Conservation (phyloP, 768 basidiomycete species). For the Trametopsis cervina region DNA sequence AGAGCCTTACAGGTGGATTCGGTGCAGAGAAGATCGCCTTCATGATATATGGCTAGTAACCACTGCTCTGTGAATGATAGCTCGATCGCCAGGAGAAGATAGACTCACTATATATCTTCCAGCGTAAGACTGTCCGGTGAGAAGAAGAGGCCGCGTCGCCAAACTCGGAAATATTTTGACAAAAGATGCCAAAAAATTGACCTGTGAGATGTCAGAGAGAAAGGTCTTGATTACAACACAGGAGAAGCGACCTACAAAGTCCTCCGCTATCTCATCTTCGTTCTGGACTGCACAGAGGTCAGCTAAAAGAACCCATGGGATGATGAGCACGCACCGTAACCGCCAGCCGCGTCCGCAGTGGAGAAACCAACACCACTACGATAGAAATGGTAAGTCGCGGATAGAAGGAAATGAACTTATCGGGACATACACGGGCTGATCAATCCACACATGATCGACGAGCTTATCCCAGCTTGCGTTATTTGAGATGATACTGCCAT, state of each 20-base stretch:
- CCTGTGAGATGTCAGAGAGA: constrained; percentile 28
- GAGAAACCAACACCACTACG: constrained; percentile 46
- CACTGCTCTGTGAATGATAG: not conserved
- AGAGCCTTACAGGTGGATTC: constrained; percentile 54
- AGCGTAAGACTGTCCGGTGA: constrained; percentile 71
- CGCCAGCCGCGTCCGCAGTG: constrained; percentile 45
- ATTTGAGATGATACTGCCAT: constrained; percentile 45
- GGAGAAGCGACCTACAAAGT: constrained; percentile 32
- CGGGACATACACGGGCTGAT: constrained; percentile 48
- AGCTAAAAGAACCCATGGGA: not conserved
- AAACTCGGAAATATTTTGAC: constrained; percentile 68
- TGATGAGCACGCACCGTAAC: constrained; percentile 39
- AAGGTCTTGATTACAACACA: not conserved
- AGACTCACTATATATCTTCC: constrained; percentile 57
- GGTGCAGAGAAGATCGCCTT: constrained; percentile 54
- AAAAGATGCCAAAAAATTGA: constrained; percentile 62
- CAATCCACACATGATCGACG: constrained; percentile 64
- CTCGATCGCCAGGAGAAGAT: not conserved
- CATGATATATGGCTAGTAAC: constrained; percentile 55
- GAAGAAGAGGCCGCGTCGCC: constrained; percentile 53
- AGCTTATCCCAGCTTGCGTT: constrained; percentile 50
- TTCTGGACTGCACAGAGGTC: constrained; percentile 34
- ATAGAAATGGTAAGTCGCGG: not conserved
- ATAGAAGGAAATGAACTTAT: not conserved
- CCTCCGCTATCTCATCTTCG: constrained; percentile 58